phyloP scores from a whole-genome alignment of 495 filamentous ascomycete species.

The Daldinia concentrica region DNA sequence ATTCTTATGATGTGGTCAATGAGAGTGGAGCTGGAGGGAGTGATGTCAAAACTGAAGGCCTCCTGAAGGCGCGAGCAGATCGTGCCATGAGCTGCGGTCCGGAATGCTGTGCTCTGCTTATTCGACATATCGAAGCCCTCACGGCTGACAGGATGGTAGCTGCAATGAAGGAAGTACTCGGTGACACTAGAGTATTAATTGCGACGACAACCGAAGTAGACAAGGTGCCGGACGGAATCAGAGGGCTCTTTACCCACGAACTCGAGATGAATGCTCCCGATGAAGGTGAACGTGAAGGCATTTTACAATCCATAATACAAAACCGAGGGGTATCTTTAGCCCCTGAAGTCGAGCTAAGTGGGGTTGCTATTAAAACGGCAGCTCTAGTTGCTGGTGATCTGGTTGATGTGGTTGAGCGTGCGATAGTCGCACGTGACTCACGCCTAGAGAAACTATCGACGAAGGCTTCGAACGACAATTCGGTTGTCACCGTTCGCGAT shows the following conservation, averaged over 20 bases:
- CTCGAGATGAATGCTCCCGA: constrained; percentile 93
- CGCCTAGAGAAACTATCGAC: constrained; percentile 76
- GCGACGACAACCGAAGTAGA: constrained; percentile 96
- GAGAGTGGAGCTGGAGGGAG: constrained; percentile 85
- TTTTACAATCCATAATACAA: constrained; percentile 78
- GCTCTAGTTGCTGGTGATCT: constrained; percentile 94
- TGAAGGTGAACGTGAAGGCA: constrained; percentile 89
- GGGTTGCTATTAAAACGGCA: constrained; percentile 92
- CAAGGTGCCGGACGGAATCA: constrained; percentile 87
- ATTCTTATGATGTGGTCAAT: constrained; percentile 91
- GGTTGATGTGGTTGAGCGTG: constrained; percentile 92
- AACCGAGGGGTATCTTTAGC: constrained; percentile 76
- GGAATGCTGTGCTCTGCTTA: constrained; percentile 80
- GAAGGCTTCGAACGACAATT: constrained; percentile 48
- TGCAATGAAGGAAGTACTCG: constrained; percentile 80
- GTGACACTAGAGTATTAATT: constrained; percentile 78
- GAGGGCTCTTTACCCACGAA: constrained; percentile 93
- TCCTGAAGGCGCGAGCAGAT: constrained; percentile 86
- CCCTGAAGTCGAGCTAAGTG: constrained; percentile 80
- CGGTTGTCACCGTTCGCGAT: constrained; percentile 74
- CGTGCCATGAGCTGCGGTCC: constrained; percentile 87
- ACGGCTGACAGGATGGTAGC: constrained; percentile 88
- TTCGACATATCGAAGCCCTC: constrained; percentile 88
- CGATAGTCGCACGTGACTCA: constrained; percentile 74
- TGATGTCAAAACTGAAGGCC: constrained; percentile 92